Base-by-base conservation (phyloP, 2,329 filamentous ascomycete species). In the Aspergillus aculeatus region DNA sequence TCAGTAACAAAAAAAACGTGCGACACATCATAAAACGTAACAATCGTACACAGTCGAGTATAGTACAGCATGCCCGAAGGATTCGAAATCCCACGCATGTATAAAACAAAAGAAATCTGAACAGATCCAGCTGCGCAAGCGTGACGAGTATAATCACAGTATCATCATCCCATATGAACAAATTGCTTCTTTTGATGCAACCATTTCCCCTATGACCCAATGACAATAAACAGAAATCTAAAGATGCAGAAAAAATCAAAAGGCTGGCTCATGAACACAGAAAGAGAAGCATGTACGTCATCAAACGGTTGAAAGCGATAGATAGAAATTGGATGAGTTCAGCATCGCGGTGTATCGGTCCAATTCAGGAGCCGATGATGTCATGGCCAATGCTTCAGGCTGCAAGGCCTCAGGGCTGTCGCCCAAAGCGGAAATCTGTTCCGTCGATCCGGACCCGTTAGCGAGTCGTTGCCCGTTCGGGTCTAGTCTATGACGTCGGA, bases 401-500 rank as follows among this genome's bases (percentile, higher is more conserved):
- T 57, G 58, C 38, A 55, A 53, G 58, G 60, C 54, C 58, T 55
- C 23, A 56, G n/a, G 16, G 19, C 32, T 24, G 2, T 10, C n/a
- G 23, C 53, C 64, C 56, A 21, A 63, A 62, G 24, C 26, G 56
- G 67, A 58, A 69, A 48, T 29, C 41, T 5, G 2, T 14, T 23
- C 60, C 57, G 68, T n/a, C 59, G 66, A 69, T 69, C 64, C 47
- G 55, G 55, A 19, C 54, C 60, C 48, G 51, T 58, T 56, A 61
- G 60, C 60, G 61, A 56, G 53, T 64, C 60, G 57, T 64, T 64
- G 59, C 60, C 61, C 41, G 4, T 50, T 65, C 32, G 19, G 61
- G 61, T 24, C 38, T 50, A 51, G 57, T 10, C 24, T 10, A 66
- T 70, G 68, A 69, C 68, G 62, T 70, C 67, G 57, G 49, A 61